These are phyloP conservation scores for Nemania abortiva DNA, from an alignment of 2,329 filamentous ascomycete species.

Conservation along the genomic window DNA sequence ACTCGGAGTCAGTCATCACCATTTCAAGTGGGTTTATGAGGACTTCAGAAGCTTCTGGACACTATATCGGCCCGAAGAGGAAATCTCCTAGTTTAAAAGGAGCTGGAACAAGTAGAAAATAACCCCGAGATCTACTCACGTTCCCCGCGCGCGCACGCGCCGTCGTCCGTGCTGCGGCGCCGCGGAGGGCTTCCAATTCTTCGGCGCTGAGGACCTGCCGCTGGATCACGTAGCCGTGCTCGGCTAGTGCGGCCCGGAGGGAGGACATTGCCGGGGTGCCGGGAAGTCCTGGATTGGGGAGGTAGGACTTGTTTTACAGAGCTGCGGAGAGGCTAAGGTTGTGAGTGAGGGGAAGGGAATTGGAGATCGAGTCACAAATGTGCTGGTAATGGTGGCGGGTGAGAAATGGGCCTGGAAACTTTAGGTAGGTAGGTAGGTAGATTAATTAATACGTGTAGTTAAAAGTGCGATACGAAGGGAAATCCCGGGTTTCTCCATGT, in stretches of 20 bases:
- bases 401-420: not conserved
- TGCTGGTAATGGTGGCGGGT: not conserved
- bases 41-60: too few species aligned
- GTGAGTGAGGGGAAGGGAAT: not conserved
- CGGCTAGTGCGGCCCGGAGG: slow-evolving; percentile 43
- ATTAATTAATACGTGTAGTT: not conserved
- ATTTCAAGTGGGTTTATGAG: too few species aligned
- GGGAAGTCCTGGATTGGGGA: not conserved
- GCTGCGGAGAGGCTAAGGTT: too few species aligned
- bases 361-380: not conserved
- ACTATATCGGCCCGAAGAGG: too few species aligned
- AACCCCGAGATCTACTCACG: too few species aligned
- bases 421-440: not conserved
- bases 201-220: slow-evolving; percentile 70
- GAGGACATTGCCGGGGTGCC: slow-evolving; percentile 15
- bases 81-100: too few species aligned
- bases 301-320: not conserved
- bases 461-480: slow-evolving; percentile 3
- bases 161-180: slow-evolving; percentile 64
- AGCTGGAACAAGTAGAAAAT: too few species aligned
- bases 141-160: slow-evolving; percentile 73
- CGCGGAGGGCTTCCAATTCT: slow-evolving; percentile 70
- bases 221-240: slow-evolving; percentile 82
- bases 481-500: not conserved
- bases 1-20: too few species aligned